Base-by-base conservation (phyloP, 495 filamentous ascomycete species). In the Xylaria grammica region DNA sequence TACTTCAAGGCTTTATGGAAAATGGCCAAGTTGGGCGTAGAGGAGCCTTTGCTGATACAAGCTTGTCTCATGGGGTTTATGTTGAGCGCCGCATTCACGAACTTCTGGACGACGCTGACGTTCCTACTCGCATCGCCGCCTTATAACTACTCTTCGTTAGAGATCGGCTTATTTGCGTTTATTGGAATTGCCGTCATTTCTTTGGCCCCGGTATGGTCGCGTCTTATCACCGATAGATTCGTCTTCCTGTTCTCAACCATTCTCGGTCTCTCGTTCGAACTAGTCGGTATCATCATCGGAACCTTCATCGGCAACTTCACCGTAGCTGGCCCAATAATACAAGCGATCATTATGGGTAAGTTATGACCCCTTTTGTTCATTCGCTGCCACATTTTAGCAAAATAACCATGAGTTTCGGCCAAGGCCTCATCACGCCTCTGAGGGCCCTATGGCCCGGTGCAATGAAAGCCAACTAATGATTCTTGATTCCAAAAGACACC, bases 111-210 rank as follows among this genome's bases (percentile, higher is more conserved):
- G 3, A 92, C 90, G 1, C 78, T 93, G 17, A 93, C 90, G 0
- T 93, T 93, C 72, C 84, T 92, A 3, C 82, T 93, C 19, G 83
- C 89, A 1, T 83, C 81, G 0, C 74, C 79, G 19, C 90, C 92
- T 0, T 96, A 93, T 74, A 69, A 81, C 49, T 95, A 90, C 70
- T 75, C 80, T 13, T 85, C 89, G 1, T 66, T 91, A 2, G 79
- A 79, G 1, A 91, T 95, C 45, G 92, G 92, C 1, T 78, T 95
- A 45, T 95, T 95, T 70, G 89, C 90, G 0, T 77, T 96, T 22
- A 88, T 93, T 32, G 92, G 92, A 3, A 85, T 94, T 4, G 82
- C 83, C 0, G 84, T 86, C 30, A 90, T 94, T 76, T 66, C 82
- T 50, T 72, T 88, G 26, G 86, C 85, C 0, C 92, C 92, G 0